Evolutionary conservation across 305 asterid genomes (phyloP), one percentile per base, ranked within the genome.

Genomic region (Solanum chacoense): DNA sequence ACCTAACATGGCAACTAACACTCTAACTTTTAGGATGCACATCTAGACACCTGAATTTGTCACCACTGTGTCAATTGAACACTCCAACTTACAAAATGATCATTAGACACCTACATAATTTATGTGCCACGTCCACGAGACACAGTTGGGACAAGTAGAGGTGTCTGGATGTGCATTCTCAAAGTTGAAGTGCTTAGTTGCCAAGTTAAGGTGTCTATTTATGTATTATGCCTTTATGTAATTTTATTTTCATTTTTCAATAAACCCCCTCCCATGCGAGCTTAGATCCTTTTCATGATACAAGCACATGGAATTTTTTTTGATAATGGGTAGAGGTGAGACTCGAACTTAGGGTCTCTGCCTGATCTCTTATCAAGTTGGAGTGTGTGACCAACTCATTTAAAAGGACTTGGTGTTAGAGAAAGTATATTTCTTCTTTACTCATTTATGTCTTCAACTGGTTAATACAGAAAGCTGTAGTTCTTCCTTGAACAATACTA

Each of bases 321-420:
- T 55, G 11, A 55, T 0, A 55, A 55, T 55, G 67, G 24, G 0
- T 55, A 55, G 0, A 18, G 31, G 84, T 11, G 55, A 36, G 2
- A 11, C 84, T 77, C 0, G 0, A 77, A 34, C 29, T 76, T 5
- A 35, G 45, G 0, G 3, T 22, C 83, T 76, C 0, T 35, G 50
- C 81, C 16, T 34, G 0, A 0, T 75, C 28, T 35, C 8, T 0
- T 36, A n/a, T 0, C 22, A 78, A 7, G 85, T 78, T 4, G 85
- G 0, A 78, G 22, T 37, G 26, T 78, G 4, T 37, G 34, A 0
- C 34, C 63, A 78, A 36, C 59, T n/a, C 3, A 0, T 36, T 6
- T 77, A n/a, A 36, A 77, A 36, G 14, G 37, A 1, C 37, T 35
- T 35, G 37, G 9, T 22, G 10, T 36, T 76, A 5, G 55, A 35